A percentile compares a stretch with the other conserved stretches of the same genome.
Evolutionary conservation across 192 early-diverging fungal species (phyloP).

Genomic region (Jimgerdemannia flammicorona): DNA sequence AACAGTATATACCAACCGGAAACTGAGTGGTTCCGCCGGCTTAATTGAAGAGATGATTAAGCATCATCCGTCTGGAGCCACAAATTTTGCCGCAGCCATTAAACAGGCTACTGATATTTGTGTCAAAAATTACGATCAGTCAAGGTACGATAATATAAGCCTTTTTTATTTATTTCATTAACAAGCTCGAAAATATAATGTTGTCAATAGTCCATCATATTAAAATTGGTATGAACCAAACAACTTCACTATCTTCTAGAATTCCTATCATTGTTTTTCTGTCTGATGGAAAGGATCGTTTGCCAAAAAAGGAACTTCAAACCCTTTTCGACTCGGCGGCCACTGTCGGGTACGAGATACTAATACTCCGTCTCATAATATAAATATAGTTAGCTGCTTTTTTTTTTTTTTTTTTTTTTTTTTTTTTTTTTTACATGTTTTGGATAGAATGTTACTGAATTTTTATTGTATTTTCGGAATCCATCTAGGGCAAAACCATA

Average conservation of each 20-base stretch:
- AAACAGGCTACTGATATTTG: conserved; percentile 8
- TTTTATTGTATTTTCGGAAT: background rate
- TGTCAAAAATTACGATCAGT: conserved; percentile 7
- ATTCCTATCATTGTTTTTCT: background rate
- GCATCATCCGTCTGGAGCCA: background rate
- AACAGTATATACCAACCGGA: background rate
- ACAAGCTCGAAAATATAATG: background rate
- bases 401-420: too few species aligned
- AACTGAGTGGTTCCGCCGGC: background rate
- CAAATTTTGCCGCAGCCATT: conserved; percentile 3
- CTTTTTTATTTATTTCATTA: background rate
- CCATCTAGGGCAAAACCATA: background rate
- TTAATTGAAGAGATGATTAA: background rate
- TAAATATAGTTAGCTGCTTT: too few species aligned
- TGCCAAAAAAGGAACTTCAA: background rate
- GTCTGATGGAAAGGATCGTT: background rate
- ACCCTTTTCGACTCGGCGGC: background rate
- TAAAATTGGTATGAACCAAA: too few species aligned
- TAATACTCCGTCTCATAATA: too few species aligned
- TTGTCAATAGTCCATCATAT: too few species aligned
- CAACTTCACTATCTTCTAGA: background rate
- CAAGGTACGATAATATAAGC: background rate
- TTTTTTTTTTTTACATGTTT: too few species aligned
- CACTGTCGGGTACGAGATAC: background rate
- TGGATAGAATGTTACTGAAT: too few species aligned